Base-by-base conservation (phyloP, 2,329 filamentous ascomycete species). In the Incumbomyces lentus region DNA sequence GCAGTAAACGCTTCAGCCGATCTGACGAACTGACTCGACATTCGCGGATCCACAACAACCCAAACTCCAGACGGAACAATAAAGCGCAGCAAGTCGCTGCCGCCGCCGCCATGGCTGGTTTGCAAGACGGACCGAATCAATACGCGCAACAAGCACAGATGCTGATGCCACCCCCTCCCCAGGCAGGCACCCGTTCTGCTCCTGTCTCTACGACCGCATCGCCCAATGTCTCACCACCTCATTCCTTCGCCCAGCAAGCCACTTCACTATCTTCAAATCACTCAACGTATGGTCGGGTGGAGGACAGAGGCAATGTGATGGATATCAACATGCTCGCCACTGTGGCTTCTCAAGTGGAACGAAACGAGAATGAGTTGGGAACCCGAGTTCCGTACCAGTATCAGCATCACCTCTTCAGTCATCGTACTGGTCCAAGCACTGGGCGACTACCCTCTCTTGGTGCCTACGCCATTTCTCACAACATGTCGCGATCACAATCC, bases 11-110 rank as follows among this genome's bases (percentile, higher is more conserved):
- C 60, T 96, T 98, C 72, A 94, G 86, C 54, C 82, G 90, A 54
- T 95, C 90, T 11, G 90, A 98, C 63, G 90, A 98, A 70, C 75
- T 98, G 58, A 98, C 92, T 52, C 82, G 90, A 51, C 90, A 98
- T 70, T 95, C 90, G 64, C 80, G 90, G 65, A 98, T 98, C 71
- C 90, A 98, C 78, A 95, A 86, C 79, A 98, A 96, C 70, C 90
- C 92, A 49, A 96, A 96, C 74, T 95, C 89, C 48, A 78, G 92
- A 62, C 76, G 90, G 62, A 89, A 87, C 55, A 93, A 94, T 74
- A 95, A 95, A 73, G 79, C 80, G 50, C 74, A 80, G 62, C 73
- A 75, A 50, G 70, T 76, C 46, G 76, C 76, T n/a, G 73, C 75
- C 11, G 71, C 73, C 12, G 73, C 73, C 1, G 73, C 72, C 2